Base-by-base conservation (phyloP, 2,329 filamentous ascomycete species). In the Apiospora marii region DNA sequence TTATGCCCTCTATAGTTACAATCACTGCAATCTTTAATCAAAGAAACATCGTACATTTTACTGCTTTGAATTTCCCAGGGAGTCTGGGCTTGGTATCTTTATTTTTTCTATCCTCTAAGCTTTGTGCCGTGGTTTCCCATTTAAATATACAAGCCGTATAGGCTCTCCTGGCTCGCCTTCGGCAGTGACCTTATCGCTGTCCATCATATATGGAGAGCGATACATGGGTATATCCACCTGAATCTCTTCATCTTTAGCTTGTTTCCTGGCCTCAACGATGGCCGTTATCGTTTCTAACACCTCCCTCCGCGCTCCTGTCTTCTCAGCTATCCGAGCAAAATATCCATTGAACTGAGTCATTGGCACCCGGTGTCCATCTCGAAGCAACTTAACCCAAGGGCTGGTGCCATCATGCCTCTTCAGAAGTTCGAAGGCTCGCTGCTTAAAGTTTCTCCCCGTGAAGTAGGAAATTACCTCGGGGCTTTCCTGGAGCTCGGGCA, bases 281-380 rank as follows among this genome's bases (percentile, higher is more conserved):
- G 91, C 86, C 81, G 92, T 85, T 58, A 97, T 85, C 85, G 93
- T 88, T 77, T 92, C 91, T 79, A 97, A 96, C 74, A 92, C 85
- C 14, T 90, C 89, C 77, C 91, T 91, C 69, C 89, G 85, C n/a
- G 98, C 85, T 1, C 94, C 93, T 73, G 95, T 78, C 79, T 93
- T 89, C 77, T 89, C 87, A 0, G 93, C 96, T 53, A 92, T 88
- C 69, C 85, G 87, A 44, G 97, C 87, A 73, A 99, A 92, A 83
- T 96, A 99, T 0, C 95, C 96, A 80, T 97, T 98, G 76, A 96
- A 89, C 78, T 92, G 97, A 67, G 95, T 90, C 53, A 98, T 89
- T 78, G 98, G 94, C 0, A 94, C 94, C 72, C 86, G 83, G 74
- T 84, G 83, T 1, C 93, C 92, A 0, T 83, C 81, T 14, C 89